These are phyloP conservation scores for Pleurotus djamor DNA, from an alignment of 768 basidiomycete genomes.

Conservation along the genomic window DNA sequence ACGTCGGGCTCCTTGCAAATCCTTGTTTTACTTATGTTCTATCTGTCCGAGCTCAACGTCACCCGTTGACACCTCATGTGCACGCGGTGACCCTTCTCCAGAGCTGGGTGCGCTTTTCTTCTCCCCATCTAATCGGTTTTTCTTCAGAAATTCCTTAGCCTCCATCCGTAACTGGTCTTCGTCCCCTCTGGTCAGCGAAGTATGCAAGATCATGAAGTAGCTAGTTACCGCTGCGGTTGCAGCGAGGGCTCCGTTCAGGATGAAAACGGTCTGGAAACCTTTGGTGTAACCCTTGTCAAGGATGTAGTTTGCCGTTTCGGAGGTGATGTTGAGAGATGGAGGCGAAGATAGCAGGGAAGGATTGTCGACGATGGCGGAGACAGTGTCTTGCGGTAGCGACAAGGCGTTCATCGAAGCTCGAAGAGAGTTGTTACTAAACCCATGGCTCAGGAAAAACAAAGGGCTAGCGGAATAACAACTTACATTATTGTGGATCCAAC, in stretches of 20 bases:
- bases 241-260: slow-evolving; percentile 55
- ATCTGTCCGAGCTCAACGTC: no score
- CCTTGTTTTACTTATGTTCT: no score
- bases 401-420: slow-evolving; percentile 35
- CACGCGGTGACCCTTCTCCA: not conserved
- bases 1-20: no score
- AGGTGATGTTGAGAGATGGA: slow-evolving; percentile 29
- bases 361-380: slow-evolving; percentile 46
- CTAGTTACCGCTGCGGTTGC: slow-evolving; percentile 53
- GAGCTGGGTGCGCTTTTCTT: not conserved
- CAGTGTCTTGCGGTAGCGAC: slow-evolving; percentile 30
- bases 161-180: slow-evolving; percentile 46
- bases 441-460: slow-evolving; percentile 7
- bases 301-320: slow-evolving; percentile 33
- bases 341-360: slow-evolving; percentile 36
- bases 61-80: no score
- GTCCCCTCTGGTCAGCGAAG: slow-evolving; percentile 56
- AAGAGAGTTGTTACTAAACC: slow-evolving; percentile 45
- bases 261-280: slow-evolving; percentile 60
- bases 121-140: not conserved
- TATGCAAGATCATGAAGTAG: slow-evolving; percentile 59
- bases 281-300: slow-evolving; percentile 48
- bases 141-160: slow-evolving; percentile 16
- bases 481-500: slow-evolving; percentile 59
- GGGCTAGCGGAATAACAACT: slow-evolving; percentile 2